Evolutionary conservation across 2,329 filamentous ascomycete genomes (phyloP).

Genomic region (Alternaria alternata): DNA sequence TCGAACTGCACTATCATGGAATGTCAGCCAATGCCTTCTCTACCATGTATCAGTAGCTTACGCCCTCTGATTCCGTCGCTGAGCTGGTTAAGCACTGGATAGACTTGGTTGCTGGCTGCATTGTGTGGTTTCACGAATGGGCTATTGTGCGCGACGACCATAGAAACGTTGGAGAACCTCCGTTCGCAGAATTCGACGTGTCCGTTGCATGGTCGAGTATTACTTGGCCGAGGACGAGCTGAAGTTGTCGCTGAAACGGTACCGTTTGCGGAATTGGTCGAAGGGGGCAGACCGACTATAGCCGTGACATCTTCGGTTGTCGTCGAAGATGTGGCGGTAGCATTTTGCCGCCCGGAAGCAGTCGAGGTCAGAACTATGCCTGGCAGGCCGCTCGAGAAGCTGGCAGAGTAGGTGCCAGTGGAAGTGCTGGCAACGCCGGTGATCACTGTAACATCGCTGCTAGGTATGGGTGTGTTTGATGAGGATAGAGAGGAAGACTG

Average conservation of each 20-base stretch:
- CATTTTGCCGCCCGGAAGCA: conserved; percentile 20
- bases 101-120: conserved; percentile 45
- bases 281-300: conserved; percentile 26
- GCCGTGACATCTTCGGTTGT: conserved; percentile 25
- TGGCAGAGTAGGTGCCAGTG: not conserved
- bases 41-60: conserved; percentile 19
- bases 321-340: conserved; percentile 19
- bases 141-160: conserved; percentile 50
- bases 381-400: conserved; percentile 2
- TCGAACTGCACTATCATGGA: conserved; percentile 65
- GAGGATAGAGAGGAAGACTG: conserved; percentile 20
- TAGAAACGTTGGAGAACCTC: conserved; percentile 46
- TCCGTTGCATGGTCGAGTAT: conserved; percentile 47
- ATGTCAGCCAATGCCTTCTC: conserved; percentile 1
- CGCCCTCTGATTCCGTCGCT: conserved; percentile 48
- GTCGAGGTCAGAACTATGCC: conserved; percentile 10
- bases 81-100: conserved; percentile 40
- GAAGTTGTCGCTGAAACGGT: conserved; percentile 21
- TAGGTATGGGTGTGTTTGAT: conserved; percentile 17
- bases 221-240: conserved; percentile 25
- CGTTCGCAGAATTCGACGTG: conserved; percentile 45
- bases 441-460: conserved; percentile 10
- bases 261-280: conserved; percentile 18
- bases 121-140: conserved; percentile 43
- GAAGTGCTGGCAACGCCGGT: not conserved